These are phyloP conservation scores for Globisporangium acanthophoron DNA, from an alignment of 352 stramenopile genomes.

Conservation along the genomic window DNA sequence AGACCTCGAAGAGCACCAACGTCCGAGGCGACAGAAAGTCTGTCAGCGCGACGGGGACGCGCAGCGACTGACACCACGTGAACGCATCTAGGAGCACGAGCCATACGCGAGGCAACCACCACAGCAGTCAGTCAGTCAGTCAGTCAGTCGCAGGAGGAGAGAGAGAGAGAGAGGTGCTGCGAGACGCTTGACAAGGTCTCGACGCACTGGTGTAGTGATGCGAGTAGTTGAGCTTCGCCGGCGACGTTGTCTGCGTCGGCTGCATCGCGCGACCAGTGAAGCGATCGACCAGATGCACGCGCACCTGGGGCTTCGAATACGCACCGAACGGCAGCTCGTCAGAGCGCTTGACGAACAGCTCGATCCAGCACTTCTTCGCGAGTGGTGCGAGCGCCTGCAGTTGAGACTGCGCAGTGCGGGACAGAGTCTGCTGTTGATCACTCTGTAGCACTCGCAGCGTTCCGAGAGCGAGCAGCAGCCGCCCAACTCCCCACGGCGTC, in stretches of 20 bases:
- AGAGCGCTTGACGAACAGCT: slow-evolving; percentile 34
- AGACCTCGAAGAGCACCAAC: slow-evolving; percentile 51
- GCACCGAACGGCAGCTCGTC: slow-evolving; percentile 50
- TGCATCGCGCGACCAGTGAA: slow-evolving; percentile 42
- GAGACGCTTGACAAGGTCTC: background rate
- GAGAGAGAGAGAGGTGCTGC: background rate
- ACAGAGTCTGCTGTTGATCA: background rate
- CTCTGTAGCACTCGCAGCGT: background rate
- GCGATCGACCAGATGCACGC: slow-evolving; percentile 41
- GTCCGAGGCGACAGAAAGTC: slow-evolving; percentile 34
- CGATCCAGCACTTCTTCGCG: slow-evolving; percentile 19
- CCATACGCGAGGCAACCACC: background rate
- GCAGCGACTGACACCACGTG: slow-evolving; percentile 43
- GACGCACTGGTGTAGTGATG: slow-evolving; percentile 10
- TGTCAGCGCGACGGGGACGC: slow-evolving; percentile 22
- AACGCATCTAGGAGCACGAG: slow-evolving; percentile 30
- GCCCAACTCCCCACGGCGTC: slow-evolving; percentile 3
- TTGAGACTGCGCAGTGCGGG: background rate
- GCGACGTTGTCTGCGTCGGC: slow-evolving; percentile 18
- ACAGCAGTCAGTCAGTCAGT: background rate
- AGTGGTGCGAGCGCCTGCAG: slow-evolving; percentile 2
- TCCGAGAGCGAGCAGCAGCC: slow-evolving; percentile 6
- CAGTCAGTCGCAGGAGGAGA: background rate
- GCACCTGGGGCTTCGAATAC: slow-evolving; percentile 35
- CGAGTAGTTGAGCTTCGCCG: slow-evolving; percentile 9